phyloP scores from a whole-genome alignment of 805 yeast species.

The Spathaspora boniae region DNA sequence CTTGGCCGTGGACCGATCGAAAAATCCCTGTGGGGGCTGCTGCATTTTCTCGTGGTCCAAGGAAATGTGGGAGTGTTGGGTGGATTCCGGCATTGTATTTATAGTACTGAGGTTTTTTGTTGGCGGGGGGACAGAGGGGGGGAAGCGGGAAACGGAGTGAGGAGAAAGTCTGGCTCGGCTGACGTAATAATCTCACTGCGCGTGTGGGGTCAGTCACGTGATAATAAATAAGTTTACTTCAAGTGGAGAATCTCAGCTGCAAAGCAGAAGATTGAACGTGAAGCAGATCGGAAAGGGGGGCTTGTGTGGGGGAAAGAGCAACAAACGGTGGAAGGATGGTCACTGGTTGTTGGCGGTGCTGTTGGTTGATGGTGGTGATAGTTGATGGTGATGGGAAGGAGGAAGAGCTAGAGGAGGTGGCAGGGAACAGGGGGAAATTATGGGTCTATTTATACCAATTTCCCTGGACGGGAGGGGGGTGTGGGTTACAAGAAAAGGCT shows the following conservation, averaged over 20 bases:
- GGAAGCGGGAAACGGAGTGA: neutral
- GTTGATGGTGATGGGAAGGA: neutral
- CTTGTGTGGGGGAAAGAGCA: neutral
- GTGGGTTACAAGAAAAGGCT: too few relatives aligned
- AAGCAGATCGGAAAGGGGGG: neutral
- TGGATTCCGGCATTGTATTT: constrained; percentile 11
- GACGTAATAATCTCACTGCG: neutral
- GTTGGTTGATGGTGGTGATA: neutral
- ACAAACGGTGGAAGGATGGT: neutral
- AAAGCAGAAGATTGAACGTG: constrained; percentile 1
- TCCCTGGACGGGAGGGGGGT: too few relatives aligned
- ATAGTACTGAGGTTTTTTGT: neutral
- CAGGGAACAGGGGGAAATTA: neutral
- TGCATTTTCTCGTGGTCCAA: constrained; percentile 31
- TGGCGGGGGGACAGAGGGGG: neutral
- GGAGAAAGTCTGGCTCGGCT: neutral
- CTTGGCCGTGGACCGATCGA: constrained; percentile 41
- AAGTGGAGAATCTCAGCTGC: too few relatives aligned
- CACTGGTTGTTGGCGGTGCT: too few relatives aligned
- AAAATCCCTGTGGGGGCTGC: constrained; percentile 38
- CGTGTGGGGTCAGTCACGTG: neutral
- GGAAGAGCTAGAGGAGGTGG: neutral
- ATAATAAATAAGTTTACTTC: too few relatives aligned
- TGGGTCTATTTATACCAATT: neutral
- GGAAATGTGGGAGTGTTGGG: constrained; percentile 18